phyloP scores from a whole-genome alignment of 1,139 yeast genomes.

The Yamadazyma kanchanaburiensis region DNA sequence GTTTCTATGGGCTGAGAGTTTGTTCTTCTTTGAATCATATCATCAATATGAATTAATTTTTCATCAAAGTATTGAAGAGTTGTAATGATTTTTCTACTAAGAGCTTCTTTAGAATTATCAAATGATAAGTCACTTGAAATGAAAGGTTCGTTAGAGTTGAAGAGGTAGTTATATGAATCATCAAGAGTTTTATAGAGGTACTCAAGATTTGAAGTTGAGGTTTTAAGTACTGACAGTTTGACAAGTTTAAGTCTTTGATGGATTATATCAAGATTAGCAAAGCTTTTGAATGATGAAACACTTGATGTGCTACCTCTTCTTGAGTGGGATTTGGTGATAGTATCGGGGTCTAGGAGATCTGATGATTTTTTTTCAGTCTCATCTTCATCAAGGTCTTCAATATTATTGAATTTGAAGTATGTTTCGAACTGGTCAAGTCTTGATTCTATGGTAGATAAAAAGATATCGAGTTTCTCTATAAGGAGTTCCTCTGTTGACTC shows the following conservation, averaged over 20 bases:
- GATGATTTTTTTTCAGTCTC: not conserved
- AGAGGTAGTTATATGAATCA: slow-evolving; percentile 51
- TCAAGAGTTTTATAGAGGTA: slow-evolving; percentile 49
- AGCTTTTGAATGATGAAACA: slow-evolving; percentile 28
- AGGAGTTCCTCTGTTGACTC: slow-evolving; percentile 44
- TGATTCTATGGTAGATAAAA: slow-evolving; percentile 52
- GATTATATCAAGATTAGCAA: slow-evolving; percentile 37
- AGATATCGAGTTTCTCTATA: slow-evolving; percentile 49
- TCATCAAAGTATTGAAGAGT: slow-evolving; percentile 57
- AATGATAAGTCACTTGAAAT: slow-evolving; percentile 10
- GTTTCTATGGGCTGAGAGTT: slow-evolving; percentile 24
- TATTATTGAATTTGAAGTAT: slow-evolving; percentile 35
- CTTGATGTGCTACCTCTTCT: slow-evolving; percentile 26
- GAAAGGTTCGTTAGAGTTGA: slow-evolving; percentile 19
- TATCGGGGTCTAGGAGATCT: slow-evolving; percentile 6
- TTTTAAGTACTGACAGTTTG: slow-evolving; percentile 39
- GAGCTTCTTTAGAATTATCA: slow-evolving; percentile 27
- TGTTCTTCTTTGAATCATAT: slow-evolving; percentile 38
- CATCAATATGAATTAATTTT: slow-evolving; percentile 50
- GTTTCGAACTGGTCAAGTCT: slow-evolving; percentile 50
- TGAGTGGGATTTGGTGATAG: slow-evolving; percentile 10
- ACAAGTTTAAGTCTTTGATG: slow-evolving; percentile 43
- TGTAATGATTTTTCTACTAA: slow-evolving; percentile 44
- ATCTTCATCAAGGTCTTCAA: slow-evolving; percentile 8
- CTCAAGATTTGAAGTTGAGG: slow-evolving; percentile 44